These are phyloP conservation scores for Pigoraptor vietnamica DNA, from an alignment of 78 protist genomes.

Conservation along the genomic window DNA sequence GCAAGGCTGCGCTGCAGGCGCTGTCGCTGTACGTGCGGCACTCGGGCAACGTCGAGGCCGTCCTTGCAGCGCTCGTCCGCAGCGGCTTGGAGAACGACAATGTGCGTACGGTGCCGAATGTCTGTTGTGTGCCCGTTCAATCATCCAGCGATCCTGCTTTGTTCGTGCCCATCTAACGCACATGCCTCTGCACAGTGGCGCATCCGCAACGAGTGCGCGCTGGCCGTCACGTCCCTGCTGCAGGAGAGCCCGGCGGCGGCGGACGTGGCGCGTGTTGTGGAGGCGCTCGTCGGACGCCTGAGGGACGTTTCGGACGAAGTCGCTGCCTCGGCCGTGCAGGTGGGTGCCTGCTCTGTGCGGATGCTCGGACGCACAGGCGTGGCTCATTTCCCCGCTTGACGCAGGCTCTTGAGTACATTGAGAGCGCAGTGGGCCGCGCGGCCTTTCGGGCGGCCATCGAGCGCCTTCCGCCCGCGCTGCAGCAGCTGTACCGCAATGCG, in stretches of 20 bases:
- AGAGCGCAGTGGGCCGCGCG: not conserved
- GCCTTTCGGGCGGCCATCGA: not conserved
- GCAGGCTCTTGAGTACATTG: not conserved
- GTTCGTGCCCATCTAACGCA: too few relatives aligned
- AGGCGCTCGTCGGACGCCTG: not conserved
- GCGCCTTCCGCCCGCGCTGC: not conserved
- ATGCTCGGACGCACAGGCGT: too few relatives aligned
- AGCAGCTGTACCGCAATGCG: not conserved
- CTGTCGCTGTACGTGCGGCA: not conserved
- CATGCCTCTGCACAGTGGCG: not conserved
- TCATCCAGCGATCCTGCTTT: too few relatives aligned
- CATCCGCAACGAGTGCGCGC: not conserved
- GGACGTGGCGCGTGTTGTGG: not conserved
- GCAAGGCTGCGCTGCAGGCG: not conserved
- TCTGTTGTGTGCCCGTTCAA: not conserved
- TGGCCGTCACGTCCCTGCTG: not conserved
- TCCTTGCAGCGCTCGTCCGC: not conserved
- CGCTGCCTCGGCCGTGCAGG: not conserved
- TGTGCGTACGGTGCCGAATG: not conserved
- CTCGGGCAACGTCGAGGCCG: not conserved
- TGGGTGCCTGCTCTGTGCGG: not conserved
- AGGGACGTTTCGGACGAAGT: not conserved
- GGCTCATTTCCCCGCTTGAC: not conserved
- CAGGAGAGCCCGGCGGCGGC: not conserved
- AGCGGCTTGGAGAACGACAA: not conserved